These are phyloP conservation scores for Discostella stelligera DNA, from an alignment of 352 stramenopile genomes.

Conservation along the genomic window DNA sequence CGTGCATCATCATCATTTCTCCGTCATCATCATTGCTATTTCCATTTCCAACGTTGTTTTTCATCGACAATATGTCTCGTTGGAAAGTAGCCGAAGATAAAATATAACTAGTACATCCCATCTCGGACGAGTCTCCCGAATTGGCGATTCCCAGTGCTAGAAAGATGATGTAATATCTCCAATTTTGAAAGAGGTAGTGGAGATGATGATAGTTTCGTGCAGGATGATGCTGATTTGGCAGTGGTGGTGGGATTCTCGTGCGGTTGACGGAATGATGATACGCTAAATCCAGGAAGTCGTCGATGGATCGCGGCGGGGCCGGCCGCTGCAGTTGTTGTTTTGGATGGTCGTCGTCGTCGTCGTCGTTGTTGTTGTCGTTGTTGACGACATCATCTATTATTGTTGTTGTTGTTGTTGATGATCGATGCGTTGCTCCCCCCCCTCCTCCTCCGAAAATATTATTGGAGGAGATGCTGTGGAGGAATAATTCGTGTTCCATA, in stretches of 20 bases:
- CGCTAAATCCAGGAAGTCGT: constrained; percentile 24
- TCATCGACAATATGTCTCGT: constrained; percentile 34
- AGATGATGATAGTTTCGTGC: too few relatives aligned
- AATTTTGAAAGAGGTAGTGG: constrained; percentile 7
- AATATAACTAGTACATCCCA: constrained; percentile 44
- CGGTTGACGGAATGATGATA: constrained; percentile 9
- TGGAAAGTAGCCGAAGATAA: constrained; percentile 34
- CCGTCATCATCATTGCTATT: not conserved
- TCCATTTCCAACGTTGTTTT: not conserved
- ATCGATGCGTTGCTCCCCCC: not conserved
- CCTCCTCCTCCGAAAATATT: not conserved
- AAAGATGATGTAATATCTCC: constrained; percentile 59
- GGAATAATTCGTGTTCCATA: not conserved
- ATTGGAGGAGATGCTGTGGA: not conserved
- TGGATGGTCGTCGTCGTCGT: not conserved
- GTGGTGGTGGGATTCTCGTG: not conserved
- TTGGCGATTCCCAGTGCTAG: constrained; percentile 55
- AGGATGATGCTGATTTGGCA: not conserved
- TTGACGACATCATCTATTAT: not conserved
- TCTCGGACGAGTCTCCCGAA: constrained; percentile 50
- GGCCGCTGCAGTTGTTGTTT: constrained; percentile 6
- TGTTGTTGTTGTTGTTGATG: too few relatives aligned
- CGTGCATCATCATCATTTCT: not conserved
- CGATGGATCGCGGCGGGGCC: constrained; percentile 23
- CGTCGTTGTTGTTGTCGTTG: not conserved